A percentile compares a stretch with the other conserved stretches of the same genome.
These are phyloP conservation scores for Ophiostoma novo-ulmi DNA, from an alignment of 2,329 filamentous ascomycete genomes.

Conservation along the genomic window DNA sequence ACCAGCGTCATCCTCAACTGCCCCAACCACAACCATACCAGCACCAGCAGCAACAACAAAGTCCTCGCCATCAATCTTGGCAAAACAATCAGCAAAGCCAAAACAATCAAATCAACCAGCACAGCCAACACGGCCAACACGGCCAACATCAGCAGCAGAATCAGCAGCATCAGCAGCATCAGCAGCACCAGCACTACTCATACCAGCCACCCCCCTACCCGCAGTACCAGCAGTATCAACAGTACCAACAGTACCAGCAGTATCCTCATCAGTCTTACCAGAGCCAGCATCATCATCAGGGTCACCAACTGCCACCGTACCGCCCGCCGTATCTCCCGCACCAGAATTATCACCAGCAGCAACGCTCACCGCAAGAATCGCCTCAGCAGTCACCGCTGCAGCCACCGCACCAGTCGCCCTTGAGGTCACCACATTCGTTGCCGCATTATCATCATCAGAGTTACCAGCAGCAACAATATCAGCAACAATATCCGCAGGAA, in stretches of 20 bases:
- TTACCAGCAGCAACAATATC: background rate
- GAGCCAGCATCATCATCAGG: background rate
- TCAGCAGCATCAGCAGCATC: slow-evolving; percentile 5
- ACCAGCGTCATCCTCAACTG: background rate
- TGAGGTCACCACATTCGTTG: no score
- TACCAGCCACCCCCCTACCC: background rate
- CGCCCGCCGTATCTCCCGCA: background rate
- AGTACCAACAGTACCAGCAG: background rate
- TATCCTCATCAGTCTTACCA: background rate
- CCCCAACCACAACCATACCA: background rate
- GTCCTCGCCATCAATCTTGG: background rate
- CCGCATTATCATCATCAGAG: background rate
- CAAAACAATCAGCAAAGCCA: background rate
- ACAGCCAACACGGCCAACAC: background rate
- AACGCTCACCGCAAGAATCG: background rate
- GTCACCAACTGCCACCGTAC: slow-evolving; percentile 5
- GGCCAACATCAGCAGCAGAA: no score
- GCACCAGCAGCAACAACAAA: background rate
- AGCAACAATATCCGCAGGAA: background rate
- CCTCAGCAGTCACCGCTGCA: slow-evolving; percentile 5
- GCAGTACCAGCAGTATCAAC: background rate
- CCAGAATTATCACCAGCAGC: slow-evolving; percentile 15
- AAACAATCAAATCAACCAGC: background rate
- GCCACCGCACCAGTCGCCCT: background rate
- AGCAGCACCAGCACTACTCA: background rate